These are phyloP conservation scores for Coriaria nepalensis DNA, from an alignment of 306 rosid species.

Conservation along the genomic window DNA sequence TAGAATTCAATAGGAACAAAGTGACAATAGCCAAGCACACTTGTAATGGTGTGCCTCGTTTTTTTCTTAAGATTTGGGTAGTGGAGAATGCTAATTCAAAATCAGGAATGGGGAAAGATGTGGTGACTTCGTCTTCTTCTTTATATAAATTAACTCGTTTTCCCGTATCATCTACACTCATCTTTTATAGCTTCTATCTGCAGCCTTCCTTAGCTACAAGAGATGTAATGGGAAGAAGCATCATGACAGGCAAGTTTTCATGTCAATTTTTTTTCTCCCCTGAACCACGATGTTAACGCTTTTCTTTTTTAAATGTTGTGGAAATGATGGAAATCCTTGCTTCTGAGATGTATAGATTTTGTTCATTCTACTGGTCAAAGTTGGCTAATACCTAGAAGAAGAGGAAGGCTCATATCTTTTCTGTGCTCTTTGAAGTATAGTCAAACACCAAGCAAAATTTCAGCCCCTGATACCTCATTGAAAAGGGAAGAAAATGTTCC, in stretches of 20 bases:
- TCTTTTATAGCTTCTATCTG: conserved; percentile 7
- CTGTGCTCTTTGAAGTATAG: conserved; percentile 26
- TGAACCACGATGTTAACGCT: background rate
- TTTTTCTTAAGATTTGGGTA: no score
- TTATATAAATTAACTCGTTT: background rate
- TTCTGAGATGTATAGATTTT: conserved; percentile 20
- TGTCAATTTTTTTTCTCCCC: background rate
- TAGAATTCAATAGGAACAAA: no score
- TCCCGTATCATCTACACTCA: background rate
- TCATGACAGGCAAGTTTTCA: conserved; percentile 47
- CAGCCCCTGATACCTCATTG: conserved; percentile 33
- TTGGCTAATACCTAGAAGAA: conserved; percentile 22
- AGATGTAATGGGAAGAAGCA: conserved; percentile 16
- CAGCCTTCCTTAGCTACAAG: conserved; percentile 32
- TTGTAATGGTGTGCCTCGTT: no score
- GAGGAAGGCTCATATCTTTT: conserved; percentile 25
- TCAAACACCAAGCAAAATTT: conserved; percentile 38
- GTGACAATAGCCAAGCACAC: no score
- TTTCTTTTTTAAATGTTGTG: background rate
- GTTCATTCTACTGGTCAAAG: conserved; percentile 17
- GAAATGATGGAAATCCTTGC: conserved; percentile 1
- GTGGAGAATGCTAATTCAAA: no score
- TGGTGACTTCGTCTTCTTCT: no score
- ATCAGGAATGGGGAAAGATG: no score
- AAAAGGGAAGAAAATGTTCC: conserved; percentile 19